Evolutionary conservation across 1,284 basidiomycete genomes (phyloP), one percentile per base, ranked within the genome.

Genomic region (Tranzscheliella williamsii): DNA sequence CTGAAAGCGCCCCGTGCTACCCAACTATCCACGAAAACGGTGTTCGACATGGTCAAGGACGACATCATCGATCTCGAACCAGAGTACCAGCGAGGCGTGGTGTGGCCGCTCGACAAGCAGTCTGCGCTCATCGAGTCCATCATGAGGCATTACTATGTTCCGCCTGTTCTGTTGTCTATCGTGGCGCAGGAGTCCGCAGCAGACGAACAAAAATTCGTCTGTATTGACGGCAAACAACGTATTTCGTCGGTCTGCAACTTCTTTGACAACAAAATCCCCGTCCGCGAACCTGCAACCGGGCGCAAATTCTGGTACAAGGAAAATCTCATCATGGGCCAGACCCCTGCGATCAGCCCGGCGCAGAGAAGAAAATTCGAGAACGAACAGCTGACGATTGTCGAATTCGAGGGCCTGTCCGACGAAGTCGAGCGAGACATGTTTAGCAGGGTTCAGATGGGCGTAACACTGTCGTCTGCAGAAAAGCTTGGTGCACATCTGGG

Each of bases 221-320:
- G 67, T 38, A 66, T 70, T 41, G 67, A 70, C 33, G 67, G 67
- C 22, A 70, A 70, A 38, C 65, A 70, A 33, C 58, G 67, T 18
- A 35, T 70, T 21, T 67, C 67, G 17, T 67, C 67, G 8, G 49
- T 70, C 31, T 54, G 46, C 42, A 30, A 30, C 8, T 70, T 70
- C 30, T 38, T 67, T 17, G 38, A 50, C 36, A 63, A 63, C 47
- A 16, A 63, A 27, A 57, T 68, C 17, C 54, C 60, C 5, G 50
- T 64, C 37, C 49, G 21, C 17, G 61, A 65, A 36, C 58, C 65
- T 1, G 33, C 35, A 3, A 49, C 61, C 2, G 42, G 49, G 13
- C 32, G 36, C 23, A 44, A 18, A 21, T 65, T 56, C 42, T 67
- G 50, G 50, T 67, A 43, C 48, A 56, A 66, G 18, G 61, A 64